Conservation (phyloP, 2,329 filamentous ascomycete species). For the Raffaelea albimanens region DNA sequence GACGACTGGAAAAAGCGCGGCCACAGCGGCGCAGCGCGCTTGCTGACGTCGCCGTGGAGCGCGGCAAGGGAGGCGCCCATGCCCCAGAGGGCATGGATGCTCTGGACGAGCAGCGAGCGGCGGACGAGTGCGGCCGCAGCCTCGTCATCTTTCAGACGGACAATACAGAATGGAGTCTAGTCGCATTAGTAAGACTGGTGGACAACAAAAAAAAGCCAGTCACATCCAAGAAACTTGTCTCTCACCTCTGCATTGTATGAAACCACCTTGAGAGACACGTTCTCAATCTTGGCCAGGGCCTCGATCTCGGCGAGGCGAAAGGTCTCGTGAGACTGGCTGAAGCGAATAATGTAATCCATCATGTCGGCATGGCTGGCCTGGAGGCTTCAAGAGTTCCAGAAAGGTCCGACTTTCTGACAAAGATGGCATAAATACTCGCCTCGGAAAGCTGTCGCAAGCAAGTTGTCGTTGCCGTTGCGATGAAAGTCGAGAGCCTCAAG, state of each 20-base stretch:
- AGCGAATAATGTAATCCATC: conserved; percentile 79
- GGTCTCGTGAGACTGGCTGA: conserved; percentile 82
- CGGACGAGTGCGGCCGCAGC: conserved; percentile 58
- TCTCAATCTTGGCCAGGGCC: conserved; percentile 62
- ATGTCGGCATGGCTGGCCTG: background rate
- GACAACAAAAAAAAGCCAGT: background rate
- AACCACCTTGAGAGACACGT: conserved; percentile 61
- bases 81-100: conserved; percentile 87
- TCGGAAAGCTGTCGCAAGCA: too few relatives aligned
- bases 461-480: background rate
- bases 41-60: conserved; percentile 57
- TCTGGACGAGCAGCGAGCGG: conserved; percentile 73
- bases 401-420: background rate
- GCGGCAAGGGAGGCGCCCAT: conserved; percentile 54
- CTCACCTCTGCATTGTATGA: conserved; percentile 66
- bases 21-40: conserved; percentile 56
- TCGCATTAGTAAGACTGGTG: conserved; percentile 8
- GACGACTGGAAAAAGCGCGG: conserved; percentile 49
- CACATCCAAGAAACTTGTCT: conserved; percentile 7
- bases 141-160: conserved; percentile 55
- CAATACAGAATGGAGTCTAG: conserved; percentile 79
- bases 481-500: background rate
- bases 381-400: too few relatives aligned
- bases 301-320: conserved; percentile 80
- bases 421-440: background rate